Evolutionary conservation across 2,329 filamentous ascomycete species (phyloP), one percentile per base, ranked within the genome.

Genomic region (Chrysosporium queenslandicum): DNA sequence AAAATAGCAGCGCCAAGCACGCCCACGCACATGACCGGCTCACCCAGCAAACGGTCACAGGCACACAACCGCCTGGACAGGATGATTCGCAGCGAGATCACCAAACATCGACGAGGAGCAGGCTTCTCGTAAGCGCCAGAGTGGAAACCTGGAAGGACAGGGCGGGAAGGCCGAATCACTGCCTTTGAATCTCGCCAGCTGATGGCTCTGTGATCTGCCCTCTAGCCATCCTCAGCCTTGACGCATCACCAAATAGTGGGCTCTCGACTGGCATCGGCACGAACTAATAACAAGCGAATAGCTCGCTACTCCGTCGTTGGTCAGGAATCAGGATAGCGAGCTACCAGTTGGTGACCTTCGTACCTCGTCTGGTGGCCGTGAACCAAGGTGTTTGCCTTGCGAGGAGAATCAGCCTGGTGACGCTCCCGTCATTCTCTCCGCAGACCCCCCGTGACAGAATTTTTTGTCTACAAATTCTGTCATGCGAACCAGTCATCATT

Each of bases 401-500:
- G 18, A 30, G 11, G 9, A 29, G 34, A 42, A 23, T 42, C 39
- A 50, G 23, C 37, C 37, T 16, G 42, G 47, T 40, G 37, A 42
- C 37, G 34, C 3, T 16, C 5, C 37, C 32, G 27, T 41, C 37
- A 40, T 30, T 41, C 25, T 12, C 25, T 9, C n/a, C 12, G 18
- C 14, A 2, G 23, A 12, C 34, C n/a, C n/a, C n/a, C 36, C n/a
- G 23, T 43, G 48, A 50, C 40, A 50, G 18, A 18, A 36, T 6
- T 27, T 23, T 37, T 37, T 16, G 20, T 42, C 25, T 16, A 16
- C 5, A n/a, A 34, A 18, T 14, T 9, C 18, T 52, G 42, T 52
- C 50, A 52, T 47, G 42, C 32, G 50, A 32, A 41, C 50, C n/a
- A 41, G 50, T 52, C 50, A 52, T 52, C 40, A 20, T 39, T 25